phyloP scores from a whole-genome alignment of 1,284 basidiomycete genomes.

The Rhizoctonia solani region DNA sequence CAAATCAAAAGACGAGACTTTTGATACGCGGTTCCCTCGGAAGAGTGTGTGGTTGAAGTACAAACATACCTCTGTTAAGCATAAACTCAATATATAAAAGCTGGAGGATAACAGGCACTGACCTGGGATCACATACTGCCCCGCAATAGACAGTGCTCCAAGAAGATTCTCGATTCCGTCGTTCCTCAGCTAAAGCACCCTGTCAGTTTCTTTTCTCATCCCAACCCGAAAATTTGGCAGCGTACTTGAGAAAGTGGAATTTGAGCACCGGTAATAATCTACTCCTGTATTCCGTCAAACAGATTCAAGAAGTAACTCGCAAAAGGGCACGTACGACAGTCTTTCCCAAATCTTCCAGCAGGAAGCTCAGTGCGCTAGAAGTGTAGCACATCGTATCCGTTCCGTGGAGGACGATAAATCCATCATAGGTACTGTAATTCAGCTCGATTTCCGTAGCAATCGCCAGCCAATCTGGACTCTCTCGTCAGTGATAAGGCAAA shows the following conservation, averaged over 20 bases:
- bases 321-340: constrained; percentile 61
- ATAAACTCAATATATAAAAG: background rate
- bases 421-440: constrained; percentile 83
- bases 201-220: background rate
- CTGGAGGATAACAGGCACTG: constrained; percentile 32
- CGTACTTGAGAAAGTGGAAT: constrained; percentile 77
- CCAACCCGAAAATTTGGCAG: too few species aligned
- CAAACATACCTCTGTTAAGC: constrained; percentile 67
- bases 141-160: constrained; percentile 85
- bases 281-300: constrained; percentile 31
- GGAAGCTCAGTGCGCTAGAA: constrained; percentile 83
- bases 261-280: constrained; percentile 90
- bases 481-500: constrained; percentile 37
- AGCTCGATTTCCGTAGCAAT: constrained; percentile 90
- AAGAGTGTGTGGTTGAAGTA: constrained; percentile 90
- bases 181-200: constrained; percentile 60
- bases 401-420: constrained; percentile 88
- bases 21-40: constrained; percentile 81
- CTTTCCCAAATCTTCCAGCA: constrained; percentile 90
- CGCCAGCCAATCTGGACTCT: constrained; percentile 76
- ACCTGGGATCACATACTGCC: constrained; percentile 90
- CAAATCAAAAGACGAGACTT: constrained; percentile 83
- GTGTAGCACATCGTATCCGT: constrained; percentile 95
- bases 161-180: constrained; percentile 90
- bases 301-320: background rate